Evolutionary conservation across 1,284 basidiomycete species (phyloP).

Genomic region (Ceratobasidium theobromae): DNA sequence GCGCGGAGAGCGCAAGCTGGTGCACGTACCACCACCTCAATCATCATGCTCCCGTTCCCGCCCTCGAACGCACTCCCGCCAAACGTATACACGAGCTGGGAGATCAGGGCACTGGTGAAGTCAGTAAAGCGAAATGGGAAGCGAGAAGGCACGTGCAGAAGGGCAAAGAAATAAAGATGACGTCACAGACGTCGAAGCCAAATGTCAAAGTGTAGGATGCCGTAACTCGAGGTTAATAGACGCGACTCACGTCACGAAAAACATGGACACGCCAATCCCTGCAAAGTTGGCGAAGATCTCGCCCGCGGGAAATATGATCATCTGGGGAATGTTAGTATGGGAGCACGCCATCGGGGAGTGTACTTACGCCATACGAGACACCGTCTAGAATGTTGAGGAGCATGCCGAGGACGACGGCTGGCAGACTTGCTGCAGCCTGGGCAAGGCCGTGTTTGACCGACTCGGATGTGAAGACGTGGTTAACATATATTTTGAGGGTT

Average conservation of each 20-base stretch:
- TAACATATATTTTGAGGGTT: background rate
- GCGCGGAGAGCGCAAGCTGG: background rate
- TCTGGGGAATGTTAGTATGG: conserved; percentile 43
- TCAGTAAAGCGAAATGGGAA: conserved; percentile 29
- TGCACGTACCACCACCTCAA: conserved; percentile 83
- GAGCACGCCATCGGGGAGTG: conserved; percentile 17
- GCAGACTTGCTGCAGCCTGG: conserved; percentile 46
- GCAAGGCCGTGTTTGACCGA: conserved; percentile 1
- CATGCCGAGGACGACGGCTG: conserved; percentile 84
- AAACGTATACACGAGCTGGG: conserved; percentile 83
- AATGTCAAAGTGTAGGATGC: conserved; percentile 16
- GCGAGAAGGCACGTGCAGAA: background rate
- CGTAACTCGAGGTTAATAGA: background rate
- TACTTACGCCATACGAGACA: conserved; percentile 68
- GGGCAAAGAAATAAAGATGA: conserved; percentile 4
- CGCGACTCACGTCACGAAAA: conserved; percentile 73
- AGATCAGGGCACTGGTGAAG: conserved; percentile 70
- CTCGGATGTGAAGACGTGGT: background rate
- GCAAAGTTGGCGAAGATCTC: conserved; percentile 80
- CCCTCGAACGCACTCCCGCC: conserved; percentile 88
- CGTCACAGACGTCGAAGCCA: conserved; percentile 18
- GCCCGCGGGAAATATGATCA: conserved; percentile 88
- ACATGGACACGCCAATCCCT: conserved; percentile 92
- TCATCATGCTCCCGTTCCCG: conserved; percentile 98
- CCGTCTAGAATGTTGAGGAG: conserved; percentile 93